A percentile compares a stretch with the other conserved stretches of the same genome.
Conservation (phyloP, 352 stramenopile genomes). For the Phytophthora constricta region DNA sequence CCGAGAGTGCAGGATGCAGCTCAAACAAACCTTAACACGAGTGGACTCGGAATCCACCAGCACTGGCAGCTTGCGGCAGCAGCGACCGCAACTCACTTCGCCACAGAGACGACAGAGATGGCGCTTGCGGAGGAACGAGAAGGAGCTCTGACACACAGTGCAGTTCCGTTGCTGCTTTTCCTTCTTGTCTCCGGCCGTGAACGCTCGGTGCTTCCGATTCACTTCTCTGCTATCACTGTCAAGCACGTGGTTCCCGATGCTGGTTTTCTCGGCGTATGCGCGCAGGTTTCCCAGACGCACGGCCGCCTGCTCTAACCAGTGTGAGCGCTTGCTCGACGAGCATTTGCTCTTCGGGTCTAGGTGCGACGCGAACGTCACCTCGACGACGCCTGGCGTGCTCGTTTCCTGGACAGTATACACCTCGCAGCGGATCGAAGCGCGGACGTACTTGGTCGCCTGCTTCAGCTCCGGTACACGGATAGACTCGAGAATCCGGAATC, state of each 20-base stretch:
- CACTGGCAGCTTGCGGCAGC: conserved; percentile 75
- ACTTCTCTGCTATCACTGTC: conserved; percentile 44
- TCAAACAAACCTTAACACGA: conserved; percentile 77
- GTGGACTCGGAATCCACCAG: conserved; percentile 65
- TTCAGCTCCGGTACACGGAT: conserved; percentile 77
- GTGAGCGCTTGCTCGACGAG: conserved; percentile 54
- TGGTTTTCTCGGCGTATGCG: conserved; percentile 71
- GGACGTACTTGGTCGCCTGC: conserved; percentile 62
- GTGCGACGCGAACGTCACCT: conserved; percentile 85
- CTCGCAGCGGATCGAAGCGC: conserved; percentile 80
- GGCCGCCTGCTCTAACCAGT: conserved; percentile 70
- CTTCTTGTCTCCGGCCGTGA: conserved; percentile 54
- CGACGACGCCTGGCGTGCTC: conserved; percentile 68
- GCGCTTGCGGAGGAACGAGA: conserved; percentile 80
- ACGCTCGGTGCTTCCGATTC: conserved; percentile 32
- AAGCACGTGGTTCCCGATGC: conserved; percentile 65
- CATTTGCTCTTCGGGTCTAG: conserved; percentile 85
- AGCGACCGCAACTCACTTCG: conserved; percentile 72
- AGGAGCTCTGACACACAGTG: conserved; percentile 68
- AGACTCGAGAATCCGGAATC: conserved; percentile 81
- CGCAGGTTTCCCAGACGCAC: conserved; percentile 64
- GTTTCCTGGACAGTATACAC: conserved; percentile 84
- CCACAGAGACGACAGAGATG: conserved; percentile 81
- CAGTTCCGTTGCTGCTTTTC: conserved; percentile 56
- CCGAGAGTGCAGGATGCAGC: conserved; percentile 77